A percentile compares a stretch with the other conserved stretches of the same genome.
Conservation (phyloP, 139 green algal genomes). For the Volvox africanus region DNA sequence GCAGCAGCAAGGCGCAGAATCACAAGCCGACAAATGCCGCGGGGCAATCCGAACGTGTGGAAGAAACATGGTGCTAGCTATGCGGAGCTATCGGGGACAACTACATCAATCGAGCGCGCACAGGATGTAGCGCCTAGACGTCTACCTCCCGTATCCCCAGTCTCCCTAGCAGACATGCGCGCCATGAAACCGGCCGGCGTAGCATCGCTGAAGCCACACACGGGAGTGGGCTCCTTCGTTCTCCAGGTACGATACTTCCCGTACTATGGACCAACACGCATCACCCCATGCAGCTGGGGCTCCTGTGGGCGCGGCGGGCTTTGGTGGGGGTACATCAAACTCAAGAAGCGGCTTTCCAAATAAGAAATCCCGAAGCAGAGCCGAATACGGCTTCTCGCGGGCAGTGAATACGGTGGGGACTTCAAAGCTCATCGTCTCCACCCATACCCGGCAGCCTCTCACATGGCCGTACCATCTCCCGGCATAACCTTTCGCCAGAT, state of each 20-base stretch:
- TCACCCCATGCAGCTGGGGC: too few species aligned
- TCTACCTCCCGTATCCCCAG: neutral
- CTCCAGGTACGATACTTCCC: conserved; percentile 14
- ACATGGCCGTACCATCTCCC: too few species aligned
- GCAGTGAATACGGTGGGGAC: too few species aligned
- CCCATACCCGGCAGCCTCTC: too few species aligned
- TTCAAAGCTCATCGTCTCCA: too few species aligned
- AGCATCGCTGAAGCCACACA: neutral
- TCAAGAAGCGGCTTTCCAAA: too few species aligned
- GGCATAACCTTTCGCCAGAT: too few species aligned
- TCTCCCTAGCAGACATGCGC: neutral
- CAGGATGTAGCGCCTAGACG: neutral
- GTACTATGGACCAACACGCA: neutral
- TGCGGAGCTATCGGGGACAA: neutral
- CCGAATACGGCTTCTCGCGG: too few species aligned
- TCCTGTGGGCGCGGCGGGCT: too few species aligned
- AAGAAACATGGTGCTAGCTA: conserved; percentile 24
- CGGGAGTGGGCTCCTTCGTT: neutral
- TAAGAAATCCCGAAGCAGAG: too few species aligned
- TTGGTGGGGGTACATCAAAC: too few species aligned
- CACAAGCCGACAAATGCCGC: conserved; percentile 7
- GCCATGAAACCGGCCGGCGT: neutral
- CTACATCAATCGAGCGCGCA: neutral
- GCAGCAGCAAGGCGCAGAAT: too few species aligned
- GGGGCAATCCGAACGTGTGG: conserved; percentile 38